Percentiles rank a stretch among this genome's conserved stretches.
Evolutionary conservation across 225 moss, liverwort and hornwort genomes (phyloP).

Genomic region (Antitrichia curtipendula): DNA sequence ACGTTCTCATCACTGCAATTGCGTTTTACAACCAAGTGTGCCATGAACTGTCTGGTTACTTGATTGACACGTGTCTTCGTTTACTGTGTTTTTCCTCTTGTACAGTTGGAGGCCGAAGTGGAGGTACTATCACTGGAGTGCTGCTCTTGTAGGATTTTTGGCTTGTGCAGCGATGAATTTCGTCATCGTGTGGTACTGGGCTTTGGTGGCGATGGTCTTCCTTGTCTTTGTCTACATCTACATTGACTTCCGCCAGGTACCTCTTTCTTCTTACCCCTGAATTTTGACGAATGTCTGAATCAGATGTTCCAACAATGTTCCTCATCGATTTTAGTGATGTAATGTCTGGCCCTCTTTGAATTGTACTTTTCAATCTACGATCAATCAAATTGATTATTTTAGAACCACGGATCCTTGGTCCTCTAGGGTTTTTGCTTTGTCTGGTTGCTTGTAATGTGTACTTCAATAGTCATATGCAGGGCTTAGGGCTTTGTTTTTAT

Average conservation of each 20-base stretch:
- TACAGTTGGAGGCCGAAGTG: conserved; percentile 96
- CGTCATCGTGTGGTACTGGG: conserved; percentile 93
- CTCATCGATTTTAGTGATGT: neutral
- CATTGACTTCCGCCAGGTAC: conserved; percentile 90
- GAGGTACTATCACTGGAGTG: conserved; percentile 84
- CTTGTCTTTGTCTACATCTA: conserved; percentile 70
- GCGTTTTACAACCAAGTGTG: neutral
- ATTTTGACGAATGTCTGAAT: neutral
- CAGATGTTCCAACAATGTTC: too few relatives aligned
- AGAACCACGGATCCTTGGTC: neutral
- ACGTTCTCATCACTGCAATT: neutral
- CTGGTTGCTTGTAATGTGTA: neutral
- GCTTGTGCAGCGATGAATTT: conserved; percentile 86
- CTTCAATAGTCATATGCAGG: neutral
- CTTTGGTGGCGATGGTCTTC: conserved; percentile 64
- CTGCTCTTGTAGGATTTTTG: conserved; percentile 72
- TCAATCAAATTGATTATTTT: neutral
- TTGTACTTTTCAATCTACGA: neutral
- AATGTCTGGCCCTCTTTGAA: neutral
- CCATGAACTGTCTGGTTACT: neutral
- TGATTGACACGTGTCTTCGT: neutral
- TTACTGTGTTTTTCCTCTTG: neutral
- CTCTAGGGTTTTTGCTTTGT: neutral
- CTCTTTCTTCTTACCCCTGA: neutral
- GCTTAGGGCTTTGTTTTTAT: neutral